A percentile compares a stretch with the other conserved stretches of the same genome.
Evolutionary conservation across 2,329 filamentous ascomycete genomes (phyloP).

Genomic region (Paraphoma sp.): DNA sequence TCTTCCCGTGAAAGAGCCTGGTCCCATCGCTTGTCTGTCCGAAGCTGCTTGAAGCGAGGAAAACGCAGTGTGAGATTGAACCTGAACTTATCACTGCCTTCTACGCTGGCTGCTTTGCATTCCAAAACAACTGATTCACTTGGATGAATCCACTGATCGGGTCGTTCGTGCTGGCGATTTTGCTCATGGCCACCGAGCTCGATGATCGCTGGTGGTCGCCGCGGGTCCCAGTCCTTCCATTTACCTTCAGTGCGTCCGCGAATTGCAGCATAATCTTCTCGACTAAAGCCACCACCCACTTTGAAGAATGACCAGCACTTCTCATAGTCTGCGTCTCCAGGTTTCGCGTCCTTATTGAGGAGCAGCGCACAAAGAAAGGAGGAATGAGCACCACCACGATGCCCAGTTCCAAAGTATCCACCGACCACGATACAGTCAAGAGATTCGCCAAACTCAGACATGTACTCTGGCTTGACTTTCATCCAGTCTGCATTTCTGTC

Average conservation of each 20-base stretch:
- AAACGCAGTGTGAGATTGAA: slow-evolving; percentile 83
- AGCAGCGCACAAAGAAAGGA: slow-evolving; percentile 91
- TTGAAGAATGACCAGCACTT: slow-evolving; percentile 96
- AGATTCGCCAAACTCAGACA: slow-evolving; percentile 93
- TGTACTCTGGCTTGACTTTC: slow-evolving; percentile 98
- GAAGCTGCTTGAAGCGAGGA: slow-evolving; percentile 82
- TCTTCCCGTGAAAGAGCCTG: slow-evolving; percentile 78
- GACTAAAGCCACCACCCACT: slow-evolving; percentile 91
- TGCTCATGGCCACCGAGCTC: slow-evolving; percentile 74
- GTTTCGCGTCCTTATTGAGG: slow-evolving; percentile 71
- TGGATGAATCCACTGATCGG: slow-evolving; percentile 93
- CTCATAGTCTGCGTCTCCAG: slow-evolving; percentile 63
- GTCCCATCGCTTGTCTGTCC: slow-evolving; percentile 85
- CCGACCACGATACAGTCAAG: slow-evolving; percentile 90
- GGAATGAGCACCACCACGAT: slow-evolving; percentile 80
- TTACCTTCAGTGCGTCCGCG: slow-evolving; percentile 86
- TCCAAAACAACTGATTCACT: slow-evolving; percentile 85
- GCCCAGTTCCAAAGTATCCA: slow-evolving; percentile 89
- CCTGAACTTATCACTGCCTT: slow-evolving; percentile 77
- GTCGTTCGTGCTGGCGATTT: slow-evolving; percentile 75
- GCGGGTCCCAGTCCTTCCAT: slow-evolving; percentile 84
- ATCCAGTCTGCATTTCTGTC: slow-evolving; percentile 96
- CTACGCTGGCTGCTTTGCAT: slow-evolving; percentile 85
- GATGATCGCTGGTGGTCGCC: slow-evolving; percentile 78
- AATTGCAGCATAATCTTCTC: slow-evolving; percentile 83